Evolutionary conservation across 768 basidiomycete genomes (phyloP).

Genomic region (Leucosporidium yakuticum): DNA sequence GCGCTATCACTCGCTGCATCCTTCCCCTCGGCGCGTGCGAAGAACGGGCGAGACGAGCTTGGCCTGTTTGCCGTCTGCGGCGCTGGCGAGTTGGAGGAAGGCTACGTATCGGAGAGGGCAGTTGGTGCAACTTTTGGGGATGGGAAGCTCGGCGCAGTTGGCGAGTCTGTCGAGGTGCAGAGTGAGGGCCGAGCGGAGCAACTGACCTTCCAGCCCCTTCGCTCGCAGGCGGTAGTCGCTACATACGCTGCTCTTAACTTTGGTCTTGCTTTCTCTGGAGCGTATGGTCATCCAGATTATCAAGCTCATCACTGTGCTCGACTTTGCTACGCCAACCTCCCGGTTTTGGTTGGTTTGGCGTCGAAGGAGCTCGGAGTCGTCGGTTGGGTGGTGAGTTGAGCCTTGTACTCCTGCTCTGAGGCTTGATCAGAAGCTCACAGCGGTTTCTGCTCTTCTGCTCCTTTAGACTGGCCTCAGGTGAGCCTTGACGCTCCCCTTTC

Average conservation of each 20-base stretch:
- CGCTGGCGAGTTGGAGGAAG: conserved; percentile 7
- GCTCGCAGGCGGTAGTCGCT: neutral
- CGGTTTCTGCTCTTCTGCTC: neutral
- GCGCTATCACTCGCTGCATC: conserved; percentile 5
- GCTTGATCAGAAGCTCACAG: too few species aligned
- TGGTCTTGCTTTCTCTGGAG: neutral
- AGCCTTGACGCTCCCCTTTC: neutral
- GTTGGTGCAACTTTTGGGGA: neutral
- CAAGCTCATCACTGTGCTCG: conserved; percentile 15
- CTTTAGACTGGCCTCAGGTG: neutral
- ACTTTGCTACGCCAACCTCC: conserved; percentile 10
- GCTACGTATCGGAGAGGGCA: neutral
- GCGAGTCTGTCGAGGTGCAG: neutral
- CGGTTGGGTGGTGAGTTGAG: conserved; percentile 10
- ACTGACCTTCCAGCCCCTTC: too few species aligned
- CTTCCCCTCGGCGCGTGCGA: neutral
- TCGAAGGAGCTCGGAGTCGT: conserved; percentile 14
- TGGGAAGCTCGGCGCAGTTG: conserved; percentile 1
- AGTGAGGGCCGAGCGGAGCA: too few species aligned
- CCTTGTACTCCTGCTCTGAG: neutral
- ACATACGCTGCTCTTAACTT: neutral
- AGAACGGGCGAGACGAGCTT: too few species aligned
- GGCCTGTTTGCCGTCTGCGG: neutral
- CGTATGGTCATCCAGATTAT: conserved; percentile 5
- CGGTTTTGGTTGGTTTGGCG: conserved; percentile 12